phyloP scores from a whole-genome alignment of 2,329 filamentous ascomycete genomes.

The Cordyceps javanica region DNA sequence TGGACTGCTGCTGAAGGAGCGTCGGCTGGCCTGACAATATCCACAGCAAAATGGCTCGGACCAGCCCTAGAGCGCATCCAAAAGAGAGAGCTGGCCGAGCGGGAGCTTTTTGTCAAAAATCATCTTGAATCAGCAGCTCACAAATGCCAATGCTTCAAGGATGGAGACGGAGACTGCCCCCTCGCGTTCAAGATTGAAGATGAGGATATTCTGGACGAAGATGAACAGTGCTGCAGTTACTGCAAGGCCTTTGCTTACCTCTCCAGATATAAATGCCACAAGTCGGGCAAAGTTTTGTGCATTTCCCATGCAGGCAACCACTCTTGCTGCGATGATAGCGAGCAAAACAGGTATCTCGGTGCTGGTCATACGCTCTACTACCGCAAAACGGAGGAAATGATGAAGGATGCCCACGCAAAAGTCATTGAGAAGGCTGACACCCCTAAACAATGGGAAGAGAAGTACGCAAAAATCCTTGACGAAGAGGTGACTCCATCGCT shows the following conservation, averaged over 20 bases:
- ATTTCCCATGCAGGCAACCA: slow-evolving; percentile 73
- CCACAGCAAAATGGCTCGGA: slow-evolving; percentile 90
- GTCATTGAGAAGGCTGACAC: slow-evolving; percentile 79
- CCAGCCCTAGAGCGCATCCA: slow-evolving; percentile 77
- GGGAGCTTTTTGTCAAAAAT: slow-evolving; percentile 61
- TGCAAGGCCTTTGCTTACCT: slow-evolving; percentile 92
- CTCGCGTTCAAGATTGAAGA: slow-evolving; percentile 62
- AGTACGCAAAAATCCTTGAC: slow-evolving; percentile 76
- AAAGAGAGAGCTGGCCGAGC: slow-evolving; percentile 63
- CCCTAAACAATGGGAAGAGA: slow-evolving; percentile 85
- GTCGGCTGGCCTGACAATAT: slow-evolving; percentile 63
- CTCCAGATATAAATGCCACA: slow-evolving; percentile 81
- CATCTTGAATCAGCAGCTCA: slow-evolving; percentile 53
- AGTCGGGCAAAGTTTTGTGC: slow-evolving; percentile 75
- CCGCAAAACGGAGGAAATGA: slow-evolving; percentile 66
- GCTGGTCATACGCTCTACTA: slow-evolving; percentile 70
- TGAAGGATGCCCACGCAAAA: slow-evolving; percentile 63
- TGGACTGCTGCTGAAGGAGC: slow-evolving; percentile 83
- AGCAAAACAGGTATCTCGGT: slow-evolving; percentile 61
- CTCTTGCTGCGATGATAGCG: slow-evolving; percentile 68
- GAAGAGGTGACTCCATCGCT: slow-evolving; percentile 80
- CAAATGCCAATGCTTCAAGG: slow-evolving; percentile 40
- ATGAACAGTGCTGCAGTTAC: slow-evolving; percentile 86
- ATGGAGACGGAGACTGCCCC: slow-evolving; percentile 46
- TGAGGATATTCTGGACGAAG: slow-evolving; percentile 76